Evolutionary conservation across 495 filamentous ascomycete species (phyloP), one percentile per base, ranked within the genome.

Genomic region (Lophium mytilinum): DNA sequence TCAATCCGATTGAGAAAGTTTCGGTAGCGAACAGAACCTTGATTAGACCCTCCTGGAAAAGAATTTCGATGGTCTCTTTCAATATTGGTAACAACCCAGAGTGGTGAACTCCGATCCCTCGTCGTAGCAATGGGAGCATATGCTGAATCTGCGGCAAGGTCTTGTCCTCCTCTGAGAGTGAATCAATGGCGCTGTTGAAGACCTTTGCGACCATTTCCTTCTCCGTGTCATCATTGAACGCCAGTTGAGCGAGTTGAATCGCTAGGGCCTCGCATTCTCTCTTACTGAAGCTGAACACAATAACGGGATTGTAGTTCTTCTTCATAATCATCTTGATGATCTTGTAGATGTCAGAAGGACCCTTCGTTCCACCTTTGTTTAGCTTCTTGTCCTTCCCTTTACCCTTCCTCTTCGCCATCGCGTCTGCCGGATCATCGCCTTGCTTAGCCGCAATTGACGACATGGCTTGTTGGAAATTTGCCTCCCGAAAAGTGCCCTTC

Each of bases 261-360:
- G 93, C 93, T 66, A 87, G 80, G 46, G 79, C 77, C 72, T 98
- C 93, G 68, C 91, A 96, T 57, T 96, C 89, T 50, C 93, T 81
- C 76, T 98, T 98, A 77, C 90, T 95, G 78, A 98, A 98, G 69
- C 88, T 95, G 80, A 98, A 98, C 40, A 98, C 90, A 65, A 98
- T 98, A 63, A 97, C 94, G 0, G 93, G 93, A 64, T 97, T 96
- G 70, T 89, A 89, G 62, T 85, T 90, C 72, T 90, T 93, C 68
- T 88, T 76, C 87, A 98, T 95, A 62, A 96, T 95, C 94, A 97
- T 97, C 68, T 85, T 88, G 49, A 97, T 88, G 60, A 98, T 93
- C 75, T 96, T 96, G 74, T 88, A 91, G 54, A 98, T 95, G 70
- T 98, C 93, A 3, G 82, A 84, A 9, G 80, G 80, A 36, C 80